Evolutionary conservation across 192 early-diverging fungal genomes (phyloP), one percentile per base, ranked within the genome.

Genomic region (Rhizophagus prolifer): DNA sequence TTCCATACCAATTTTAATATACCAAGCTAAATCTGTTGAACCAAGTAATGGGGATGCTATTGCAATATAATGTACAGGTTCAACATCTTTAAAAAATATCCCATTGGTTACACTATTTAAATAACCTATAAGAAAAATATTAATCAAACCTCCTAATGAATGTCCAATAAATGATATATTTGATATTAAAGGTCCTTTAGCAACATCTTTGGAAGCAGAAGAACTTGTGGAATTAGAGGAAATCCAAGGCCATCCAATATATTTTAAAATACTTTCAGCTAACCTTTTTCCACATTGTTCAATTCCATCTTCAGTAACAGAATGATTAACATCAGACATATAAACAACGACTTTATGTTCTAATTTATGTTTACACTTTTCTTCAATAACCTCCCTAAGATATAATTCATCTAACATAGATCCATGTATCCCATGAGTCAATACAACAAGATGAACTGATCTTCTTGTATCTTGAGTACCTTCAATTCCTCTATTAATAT

Each of bases 101-200:
- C 86, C 86, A n/a, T 78, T 69, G 2, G 84, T 87, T 44, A 85
- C 54, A 9, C 80, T 80, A 30, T 87, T 64, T 30, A 87, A 78
- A 50, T 83, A 84, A 25, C 82, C 81, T 30, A 83, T 59, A 47
- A 78, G 58, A 58, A 81, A 86, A 36, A 83, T 60, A 58, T 87
- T 87, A 34, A 86, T 80, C 59, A 87, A 63, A 8, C 86, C 86
- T 36, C 86, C 86, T 31, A 87, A 81, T 2, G 86, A 87, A 61
- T 87, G 86, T 13, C 86, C 86, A 14, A 86, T 80, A n/a, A 87
- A 77, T 10, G 84, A 85, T 9, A 87, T 64, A 21, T 81, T 78
- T 54, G 83, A 78, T 50, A 80, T 63, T 23, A 38, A 73, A 2
- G 74, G 76, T 30, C 74, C 19, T 5, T 54, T 70, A 4, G 50